Conservation (phyloP, 2,329 filamentous ascomycete genomes). For the Claviceps monticola region DNA sequence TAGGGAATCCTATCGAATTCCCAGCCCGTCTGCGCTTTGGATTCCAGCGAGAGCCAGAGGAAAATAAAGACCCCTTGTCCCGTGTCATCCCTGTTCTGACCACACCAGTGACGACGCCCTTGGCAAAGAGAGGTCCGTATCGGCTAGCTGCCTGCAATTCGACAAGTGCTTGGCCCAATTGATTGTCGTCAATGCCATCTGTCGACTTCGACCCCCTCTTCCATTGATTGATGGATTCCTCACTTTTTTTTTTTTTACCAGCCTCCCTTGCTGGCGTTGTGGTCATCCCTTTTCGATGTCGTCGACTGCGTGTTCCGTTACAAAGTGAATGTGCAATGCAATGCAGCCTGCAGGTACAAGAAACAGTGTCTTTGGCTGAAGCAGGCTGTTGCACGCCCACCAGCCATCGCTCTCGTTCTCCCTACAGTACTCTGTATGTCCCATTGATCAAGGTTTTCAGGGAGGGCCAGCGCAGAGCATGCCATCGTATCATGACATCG, state of each 20-base stretch:
- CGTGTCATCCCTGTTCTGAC: background rate
- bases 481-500: background rate
- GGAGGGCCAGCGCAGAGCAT: background rate
- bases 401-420: background rate
- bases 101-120: background rate
- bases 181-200: background rate
- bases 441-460: no score
- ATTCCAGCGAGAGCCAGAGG: background rate
- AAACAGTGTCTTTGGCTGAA: background rate
- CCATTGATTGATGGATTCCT: background rate
- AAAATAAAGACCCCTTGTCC: background rate
- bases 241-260: background rate
- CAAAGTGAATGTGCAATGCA: background rate
- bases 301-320: background rate
- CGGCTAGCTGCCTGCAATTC: background rate
- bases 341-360: background rate
- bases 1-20: constrained; percentile 1
- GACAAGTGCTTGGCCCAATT: constrained; percentile 2
- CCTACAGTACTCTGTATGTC: no score
- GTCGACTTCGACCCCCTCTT: background rate
- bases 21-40: background rate
- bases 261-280: background rate
- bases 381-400: background rate
- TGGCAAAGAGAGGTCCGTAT: background rate
- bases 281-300: background rate